Base-by-base conservation (phyloP, 1,284 basidiomycete genomes). In the Moesziomyces sp. region DNA sequence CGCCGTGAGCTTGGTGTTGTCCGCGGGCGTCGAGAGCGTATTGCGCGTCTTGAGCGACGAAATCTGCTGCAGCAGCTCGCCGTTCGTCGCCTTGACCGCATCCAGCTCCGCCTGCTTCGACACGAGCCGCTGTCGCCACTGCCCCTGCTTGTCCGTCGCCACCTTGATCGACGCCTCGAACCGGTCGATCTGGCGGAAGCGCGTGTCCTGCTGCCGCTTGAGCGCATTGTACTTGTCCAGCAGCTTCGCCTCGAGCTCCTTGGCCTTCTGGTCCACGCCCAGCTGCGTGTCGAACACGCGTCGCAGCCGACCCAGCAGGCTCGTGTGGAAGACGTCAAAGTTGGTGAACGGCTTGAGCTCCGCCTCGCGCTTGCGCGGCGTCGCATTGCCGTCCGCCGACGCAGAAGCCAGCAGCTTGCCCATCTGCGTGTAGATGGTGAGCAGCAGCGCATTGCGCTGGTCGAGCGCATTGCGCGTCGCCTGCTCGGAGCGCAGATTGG, bases 371-470 rank as follows among this genome's bases (percentile, higher is more conserved):
- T 78, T 83, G 61, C 87, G 83, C 79, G 71, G 60, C 23, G 65
- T 71, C 16, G 46, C 93, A 42, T 30, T 57, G 30, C 64, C 57
- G n/a, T 73, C 64, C 3, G 52, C 53, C 40, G 63, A 54, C 5
- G 69, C 54, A 13, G 66, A 62, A 1, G 70, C 94, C 9, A 97
- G 87, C 75, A 97, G 93, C 86, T 92, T 93, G 81, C 97, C 94
- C 87, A 97, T 90, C 81, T 95, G 94, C 84, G 96, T 93, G 85
- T 94, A 97, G 33, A 97, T 93, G 16, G 92, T 93, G 67, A 97
- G 86, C 49, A 98, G 86, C 26, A 98, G 87, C 23, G 93, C 94
- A 84, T 95, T 96, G 62, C 94, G 88, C 86, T 98, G 96, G 28
- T 92, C 93, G 48, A 96, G 85, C 85, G 97, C 94, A 84, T 94